Conservation (phyloP, 192 early-diverging fungal species). For the Cetraspora pellucida region DNA sequence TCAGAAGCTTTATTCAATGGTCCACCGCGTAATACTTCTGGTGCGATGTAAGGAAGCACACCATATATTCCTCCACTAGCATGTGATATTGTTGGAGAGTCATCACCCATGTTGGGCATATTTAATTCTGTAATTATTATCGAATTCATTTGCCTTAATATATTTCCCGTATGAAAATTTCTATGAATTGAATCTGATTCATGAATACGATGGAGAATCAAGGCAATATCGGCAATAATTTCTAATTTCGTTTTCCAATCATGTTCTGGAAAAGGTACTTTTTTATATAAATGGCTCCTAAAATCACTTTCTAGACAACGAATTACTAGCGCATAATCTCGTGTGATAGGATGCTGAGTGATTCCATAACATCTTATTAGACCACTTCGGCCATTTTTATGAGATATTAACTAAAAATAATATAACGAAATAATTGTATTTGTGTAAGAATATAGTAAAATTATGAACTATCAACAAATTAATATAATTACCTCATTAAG, state of each 20-base stretch:
- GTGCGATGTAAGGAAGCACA: conserved; percentile 29
- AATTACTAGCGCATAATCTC: conserved; percentile 18
- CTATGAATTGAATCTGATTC: conserved; percentile 1
- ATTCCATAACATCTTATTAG: conserved; percentile 27
- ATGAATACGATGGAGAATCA: conserved; percentile 8
- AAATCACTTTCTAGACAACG: conserved; percentile 3
- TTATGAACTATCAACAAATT: not conserved
- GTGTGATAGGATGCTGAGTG: conserved; percentile 14
- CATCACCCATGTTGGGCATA: not conserved
- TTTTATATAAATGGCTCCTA: not conserved
- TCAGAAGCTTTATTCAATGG: conserved; percentile 6
- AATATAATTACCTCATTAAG: conserved; percentile 15
- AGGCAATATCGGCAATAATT: conserved; percentile 18
- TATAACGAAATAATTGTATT: not conserved
- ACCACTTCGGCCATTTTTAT: conserved; percentile 20
- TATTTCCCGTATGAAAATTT: conserved; percentile 25
- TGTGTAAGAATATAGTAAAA: not conserved
- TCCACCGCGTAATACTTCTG: conserved; percentile 22
- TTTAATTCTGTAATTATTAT: not conserved
- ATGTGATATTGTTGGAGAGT: conserved; percentile 25
- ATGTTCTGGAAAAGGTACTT: not conserved
- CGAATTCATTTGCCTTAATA: conserved; percentile 12
- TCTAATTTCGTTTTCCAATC: conserved; percentile 32
- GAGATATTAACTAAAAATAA: conserved; percentile 4
- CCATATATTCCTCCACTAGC: not conserved